phyloP scores from a whole-genome alignment of 768 basidiomycete species.

The Naganishia onofrii region DNA sequence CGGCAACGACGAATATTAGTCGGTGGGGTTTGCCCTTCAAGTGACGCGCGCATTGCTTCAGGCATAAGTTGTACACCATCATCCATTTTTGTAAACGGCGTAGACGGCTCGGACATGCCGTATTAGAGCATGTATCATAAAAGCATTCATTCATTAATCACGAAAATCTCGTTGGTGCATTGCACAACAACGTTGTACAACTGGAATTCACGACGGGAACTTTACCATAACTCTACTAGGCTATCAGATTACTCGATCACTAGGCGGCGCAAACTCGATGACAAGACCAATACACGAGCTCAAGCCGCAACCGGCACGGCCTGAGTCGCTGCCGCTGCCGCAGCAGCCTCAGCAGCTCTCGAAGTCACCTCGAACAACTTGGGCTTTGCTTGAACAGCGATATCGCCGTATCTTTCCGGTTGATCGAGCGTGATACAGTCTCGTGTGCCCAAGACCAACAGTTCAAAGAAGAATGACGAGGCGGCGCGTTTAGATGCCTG shows the following conservation, averaged over 20 bases:
- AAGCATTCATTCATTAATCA: not conserved
- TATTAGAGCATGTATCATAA: not conserved
- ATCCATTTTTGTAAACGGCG: too few species aligned
- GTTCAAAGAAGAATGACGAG: constrained; percentile 94
- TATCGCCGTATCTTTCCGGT: constrained; percentile 73
- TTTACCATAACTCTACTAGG: too few species aligned
- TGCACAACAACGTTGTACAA: too few species aligned
- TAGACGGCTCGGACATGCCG: constrained; percentile 1
- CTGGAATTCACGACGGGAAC: too few species aligned
- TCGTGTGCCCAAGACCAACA: constrained; percentile 87
- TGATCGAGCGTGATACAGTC: constrained; percentile 85
- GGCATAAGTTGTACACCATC: not conserved
- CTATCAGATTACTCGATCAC: too few species aligned
- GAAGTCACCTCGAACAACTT: constrained; percentile 67
- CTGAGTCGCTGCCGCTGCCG: constrained; percentile 1
- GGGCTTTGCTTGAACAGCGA: constrained; percentile 74
- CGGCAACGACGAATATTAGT: constrained; percentile 58
- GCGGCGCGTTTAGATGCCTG: constrained; percentile 88
- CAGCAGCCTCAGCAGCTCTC: not conserved
- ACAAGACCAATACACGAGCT: too few species aligned
- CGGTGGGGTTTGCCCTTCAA: not conserved
- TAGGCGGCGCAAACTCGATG: too few species aligned
- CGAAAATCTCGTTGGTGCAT: too few species aligned
- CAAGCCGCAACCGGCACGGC: constrained; percentile 16
- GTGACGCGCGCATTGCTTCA: not conserved